Evolutionary conservation across 805 yeast genomes (phyloP).

Genomic region (Starmera caribaea): DNA sequence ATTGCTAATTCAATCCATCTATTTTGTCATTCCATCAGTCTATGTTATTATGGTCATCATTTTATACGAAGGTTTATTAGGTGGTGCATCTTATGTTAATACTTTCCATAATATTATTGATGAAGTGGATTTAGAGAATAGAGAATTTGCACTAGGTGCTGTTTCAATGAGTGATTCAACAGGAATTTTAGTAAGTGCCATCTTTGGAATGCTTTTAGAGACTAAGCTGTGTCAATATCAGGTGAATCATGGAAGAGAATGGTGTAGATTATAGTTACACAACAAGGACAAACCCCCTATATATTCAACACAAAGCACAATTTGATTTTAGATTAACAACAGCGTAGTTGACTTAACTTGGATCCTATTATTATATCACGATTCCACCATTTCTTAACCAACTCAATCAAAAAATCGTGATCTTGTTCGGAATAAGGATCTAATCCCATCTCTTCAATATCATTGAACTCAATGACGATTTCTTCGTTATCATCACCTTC

Average conservation of each 20-base stretch:
- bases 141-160: constrained; percentile 77
- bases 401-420: constrained; percentile 30
- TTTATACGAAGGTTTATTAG: constrained; percentile 83
- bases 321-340: constrained; percentile 15
- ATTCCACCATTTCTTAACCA: constrained; percentile 40
- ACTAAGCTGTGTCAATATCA: constrained; percentile 65
- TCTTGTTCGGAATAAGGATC: constrained; percentile 43
- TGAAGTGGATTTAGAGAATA: constrained; percentile 33
- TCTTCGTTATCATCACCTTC: constrained; percentile 5
- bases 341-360: constrained; percentile 24
- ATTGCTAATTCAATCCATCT: constrained; percentile 56
- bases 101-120: constrained; percentile 76
- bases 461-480: constrained; percentile 29
- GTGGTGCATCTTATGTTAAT: constrained; percentile 86
- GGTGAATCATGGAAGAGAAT: constrained; percentile 60
- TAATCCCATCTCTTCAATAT: constrained; percentile 46
- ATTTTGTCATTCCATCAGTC: constrained; percentile 44
- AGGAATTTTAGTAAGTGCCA: constrained; percentile 79
- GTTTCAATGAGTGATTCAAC: constrained; percentile 78
- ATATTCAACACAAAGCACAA: too few relatives aligned
- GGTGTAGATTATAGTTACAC: constrained; percentile 49
- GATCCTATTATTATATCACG: constrained; percentile 31
- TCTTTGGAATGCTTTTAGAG: constrained; percentile 67
- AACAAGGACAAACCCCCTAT: background rate
- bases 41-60: constrained; percentile 54